A percentile compares a stretch with the other conserved stretches of the same genome.
Evolutionary conservation across 176 grass and related monocot genomes (phyloP).

Genomic region (Tillandsia fasciculata): DNA sequence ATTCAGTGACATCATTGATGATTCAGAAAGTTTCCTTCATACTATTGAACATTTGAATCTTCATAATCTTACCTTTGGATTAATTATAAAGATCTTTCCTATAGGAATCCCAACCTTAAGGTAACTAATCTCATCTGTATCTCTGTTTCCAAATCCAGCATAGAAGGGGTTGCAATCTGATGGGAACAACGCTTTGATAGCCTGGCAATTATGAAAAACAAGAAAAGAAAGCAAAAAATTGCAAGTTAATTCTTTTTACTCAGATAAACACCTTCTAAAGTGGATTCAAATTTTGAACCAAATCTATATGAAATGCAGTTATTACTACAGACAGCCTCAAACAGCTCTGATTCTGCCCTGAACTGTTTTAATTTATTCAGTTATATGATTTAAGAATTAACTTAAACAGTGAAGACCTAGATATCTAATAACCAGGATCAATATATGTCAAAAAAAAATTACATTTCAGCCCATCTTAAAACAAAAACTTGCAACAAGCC

Average conservation of each 20-base stretch:
- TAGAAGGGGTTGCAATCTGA: constrained; percentile 85
- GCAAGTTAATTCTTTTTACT: constrained; percentile 6
- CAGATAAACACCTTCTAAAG: neutral
- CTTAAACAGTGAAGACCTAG: too few species aligned
- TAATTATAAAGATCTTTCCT: constrained; percentile 97
- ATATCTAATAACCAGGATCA: too few species aligned
- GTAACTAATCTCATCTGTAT: constrained; percentile 91
- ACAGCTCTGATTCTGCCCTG: too few species aligned
- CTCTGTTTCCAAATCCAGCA: constrained; percentile 95
- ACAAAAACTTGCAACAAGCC: too few species aligned
- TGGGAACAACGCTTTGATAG: constrained; percentile 83
- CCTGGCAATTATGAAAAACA: constrained; percentile 21
- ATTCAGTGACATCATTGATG: neutral
- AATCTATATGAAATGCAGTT: neutral
- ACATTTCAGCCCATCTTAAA: too few species aligned
- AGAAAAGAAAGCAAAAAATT: constrained; percentile 19
- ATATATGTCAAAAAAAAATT: too few species aligned
- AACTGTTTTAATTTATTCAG: too few species aligned
- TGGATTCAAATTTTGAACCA: neutral
- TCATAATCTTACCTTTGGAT: constrained; percentile 56
- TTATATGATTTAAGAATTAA: too few species aligned
- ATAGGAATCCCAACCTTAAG: constrained; percentile 91
- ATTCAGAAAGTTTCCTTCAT: neutral
- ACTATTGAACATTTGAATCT: neutral
- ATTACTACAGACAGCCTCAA: too few species aligned